phyloP scores from a whole-genome alignment of 495 filamentous ascomycete species.

The Penicillium paxilli region DNA sequence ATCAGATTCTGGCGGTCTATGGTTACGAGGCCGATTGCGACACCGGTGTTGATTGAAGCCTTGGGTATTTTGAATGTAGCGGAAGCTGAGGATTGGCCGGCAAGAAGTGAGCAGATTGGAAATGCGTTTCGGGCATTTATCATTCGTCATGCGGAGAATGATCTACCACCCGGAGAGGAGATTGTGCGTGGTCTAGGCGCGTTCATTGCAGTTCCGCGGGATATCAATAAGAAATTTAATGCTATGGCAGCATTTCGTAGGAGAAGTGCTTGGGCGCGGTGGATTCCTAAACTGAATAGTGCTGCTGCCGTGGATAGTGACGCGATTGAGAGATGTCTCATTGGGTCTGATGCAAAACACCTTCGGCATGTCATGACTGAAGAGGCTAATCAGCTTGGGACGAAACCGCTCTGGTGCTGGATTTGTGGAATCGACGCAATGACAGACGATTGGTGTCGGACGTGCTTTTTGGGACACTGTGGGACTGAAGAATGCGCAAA shows the following conservation, averaged over 20 bases:
- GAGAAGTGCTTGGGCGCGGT: slow-evolving; percentile 2
- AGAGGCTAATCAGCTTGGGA: slow-evolving; percentile 1
- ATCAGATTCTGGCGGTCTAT: slow-evolving; percentile 4
- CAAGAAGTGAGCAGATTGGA: slow-evolving; percentile 9
- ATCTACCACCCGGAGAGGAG: neutral
- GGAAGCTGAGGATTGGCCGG: slow-evolving; percentile 3
- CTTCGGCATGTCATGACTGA: neutral
- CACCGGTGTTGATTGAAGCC: slow-evolving; percentile 3
- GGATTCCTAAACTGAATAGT: slow-evolving; percentile 5
- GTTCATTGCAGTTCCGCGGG: slow-evolving; percentile 2
- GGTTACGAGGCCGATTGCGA: neutral
- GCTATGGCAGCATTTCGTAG: slow-evolving; percentile 10
- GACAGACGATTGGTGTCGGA: slow-evolving; percentile 6
- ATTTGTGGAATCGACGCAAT: slow-evolving; percentile 1
- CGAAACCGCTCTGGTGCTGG: slow-evolving; percentile 5
- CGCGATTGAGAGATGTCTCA: neutral
- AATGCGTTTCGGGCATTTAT: neutral
- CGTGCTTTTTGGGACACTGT: slow-evolving; percentile 3
- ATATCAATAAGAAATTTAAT: neutral
- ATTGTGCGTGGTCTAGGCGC: slow-evolving; percentile 1
- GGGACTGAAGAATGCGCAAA: slow-evolving; percentile 3
- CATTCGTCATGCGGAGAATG: neutral
- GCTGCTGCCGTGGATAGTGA: neutral
- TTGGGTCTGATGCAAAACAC: neutral
- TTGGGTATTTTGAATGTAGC: slow-evolving; percentile 7